These are phyloP conservation scores for Peronospora tabacina DNA, from an alignment of 352 stramenopile species.

Conservation along the genomic window DNA sequence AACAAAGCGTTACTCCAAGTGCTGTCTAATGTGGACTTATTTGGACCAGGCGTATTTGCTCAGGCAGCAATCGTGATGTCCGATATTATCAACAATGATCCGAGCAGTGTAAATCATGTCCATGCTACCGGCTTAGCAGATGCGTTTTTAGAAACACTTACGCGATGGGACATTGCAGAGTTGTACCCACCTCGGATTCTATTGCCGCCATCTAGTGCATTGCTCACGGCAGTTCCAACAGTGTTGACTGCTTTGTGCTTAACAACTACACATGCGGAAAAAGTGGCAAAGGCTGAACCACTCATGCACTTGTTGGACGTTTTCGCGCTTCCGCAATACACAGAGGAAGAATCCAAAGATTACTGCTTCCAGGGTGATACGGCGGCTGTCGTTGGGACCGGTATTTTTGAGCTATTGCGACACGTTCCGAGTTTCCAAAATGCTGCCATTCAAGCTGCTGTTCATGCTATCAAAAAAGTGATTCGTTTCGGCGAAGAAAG, in stretches of 20 bases:
- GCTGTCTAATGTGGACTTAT: slow-evolving; percentile 85
- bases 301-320: slow-evolving; percentile 87
- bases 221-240: slow-evolving; percentile 93
- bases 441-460: slow-evolving; percentile 79
- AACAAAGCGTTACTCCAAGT: slow-evolving; percentile 87
- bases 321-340: slow-evolving; percentile 89
- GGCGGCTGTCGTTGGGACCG: slow-evolving; percentile 87
- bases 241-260: slow-evolving; percentile 90
- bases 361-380: slow-evolving; percentile 90
- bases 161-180: slow-evolving; percentile 60
- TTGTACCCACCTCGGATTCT: slow-evolving; percentile 45
- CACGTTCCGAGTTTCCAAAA: slow-evolving; percentile 88
- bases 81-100: slow-evolving; percentile 97
- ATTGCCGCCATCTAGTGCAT: slow-evolving; percentile 82
- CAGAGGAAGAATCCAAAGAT: slow-evolving; percentile 64
- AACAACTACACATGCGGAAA: slow-evolving; percentile 88
- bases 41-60: slow-evolving; percentile 90
- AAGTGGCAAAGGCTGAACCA: slow-evolving; percentile 87
- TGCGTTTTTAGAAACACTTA: slow-evolving; percentile 89
- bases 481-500: slow-evolving; percentile 73
- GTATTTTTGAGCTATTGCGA: slow-evolving; percentile 94
- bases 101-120: slow-evolving; percentile 91
- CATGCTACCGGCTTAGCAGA: slow-evolving; percentile 89
- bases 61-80: slow-evolving; percentile 89
- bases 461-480: slow-evolving; percentile 88